phyloP scores from a whole-genome alignment of 1,284 basidiomycete species.

The Trichosporon asahii region DNA sequence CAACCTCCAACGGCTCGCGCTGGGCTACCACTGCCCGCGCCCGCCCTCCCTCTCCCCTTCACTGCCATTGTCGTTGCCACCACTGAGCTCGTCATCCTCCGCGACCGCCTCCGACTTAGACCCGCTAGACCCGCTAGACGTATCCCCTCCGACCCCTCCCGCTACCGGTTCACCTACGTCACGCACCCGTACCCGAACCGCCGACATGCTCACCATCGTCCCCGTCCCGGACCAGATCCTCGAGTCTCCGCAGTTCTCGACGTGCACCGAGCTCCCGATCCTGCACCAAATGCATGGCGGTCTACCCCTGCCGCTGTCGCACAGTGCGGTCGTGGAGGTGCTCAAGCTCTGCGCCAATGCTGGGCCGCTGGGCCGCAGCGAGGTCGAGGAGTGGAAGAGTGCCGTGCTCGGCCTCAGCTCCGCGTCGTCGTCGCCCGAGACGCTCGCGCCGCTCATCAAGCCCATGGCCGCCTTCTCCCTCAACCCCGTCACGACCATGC shows the following conservation, averaged over 20 bases:
- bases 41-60: background rate
- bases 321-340: conserved; percentile 1
- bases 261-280: background rate
- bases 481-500: background rate
- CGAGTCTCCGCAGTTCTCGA: conserved; percentile 4
- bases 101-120: background rate
- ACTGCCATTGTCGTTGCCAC: background rate
- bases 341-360: background rate
- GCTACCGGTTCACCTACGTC: too few species aligned
- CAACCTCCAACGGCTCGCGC: background rate
- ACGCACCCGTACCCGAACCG: background rate
- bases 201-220: conserved; percentile 1
- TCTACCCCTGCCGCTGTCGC: background rate
- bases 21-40: background rate
- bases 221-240: conserved; percentile 7
- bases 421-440: background rate
- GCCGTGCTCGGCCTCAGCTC: background rate
- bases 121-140: background rate
- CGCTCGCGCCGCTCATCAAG: background rate
- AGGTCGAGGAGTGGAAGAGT: conserved; percentile 1
- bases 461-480: background rate
- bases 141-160: background rate
- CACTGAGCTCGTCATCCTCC: background rate
- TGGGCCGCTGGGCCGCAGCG: background rate
- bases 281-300: conserved; percentile 6